Evolutionary conservation across 2,329 filamentous ascomycete species (phyloP).

Genomic region (Onygenales sp.): DNA sequence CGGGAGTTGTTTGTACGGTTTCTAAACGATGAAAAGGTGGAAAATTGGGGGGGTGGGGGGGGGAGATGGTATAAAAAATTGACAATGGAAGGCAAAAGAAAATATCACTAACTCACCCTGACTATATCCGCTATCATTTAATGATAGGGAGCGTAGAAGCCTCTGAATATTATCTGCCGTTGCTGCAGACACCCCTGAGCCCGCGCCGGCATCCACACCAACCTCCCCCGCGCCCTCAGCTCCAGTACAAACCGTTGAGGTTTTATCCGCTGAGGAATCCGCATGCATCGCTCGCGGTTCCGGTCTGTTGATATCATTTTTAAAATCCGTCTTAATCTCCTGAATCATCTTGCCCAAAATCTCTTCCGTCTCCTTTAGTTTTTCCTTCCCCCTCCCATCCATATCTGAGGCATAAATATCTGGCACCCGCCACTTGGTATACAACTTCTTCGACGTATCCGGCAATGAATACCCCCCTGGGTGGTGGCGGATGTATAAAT

Average conservation of each 20-base stretch:
- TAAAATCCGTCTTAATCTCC: background rate
- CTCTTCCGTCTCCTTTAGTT: background rate
- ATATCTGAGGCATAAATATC: background rate
- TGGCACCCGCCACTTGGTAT: background rate
- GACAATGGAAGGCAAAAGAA: no score
- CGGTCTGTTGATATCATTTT: background rate
- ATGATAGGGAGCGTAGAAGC: no score
- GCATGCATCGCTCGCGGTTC: background rate
- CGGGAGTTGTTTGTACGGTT: no score
- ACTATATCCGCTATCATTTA: no score
- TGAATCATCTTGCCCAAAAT: background rate
- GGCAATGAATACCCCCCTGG: background rate
- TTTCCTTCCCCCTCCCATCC: background rate
- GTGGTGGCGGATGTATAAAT: background rate
- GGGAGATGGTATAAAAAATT: no score
- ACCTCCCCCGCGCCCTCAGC: background rate
- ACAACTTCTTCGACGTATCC: background rate
- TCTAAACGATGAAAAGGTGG: no score
- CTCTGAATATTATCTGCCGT: no score
- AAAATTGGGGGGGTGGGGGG: no score
- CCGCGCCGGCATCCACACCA: background rate
- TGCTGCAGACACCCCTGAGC: no score
- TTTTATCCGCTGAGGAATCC: slow-evolving; percentile 1
- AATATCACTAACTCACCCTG: no score
- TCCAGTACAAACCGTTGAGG: background rate